Conservation (phyloP, 2,329 filamentous ascomycete genomes). For the Colletotrichum gloeosporioides region DNA sequence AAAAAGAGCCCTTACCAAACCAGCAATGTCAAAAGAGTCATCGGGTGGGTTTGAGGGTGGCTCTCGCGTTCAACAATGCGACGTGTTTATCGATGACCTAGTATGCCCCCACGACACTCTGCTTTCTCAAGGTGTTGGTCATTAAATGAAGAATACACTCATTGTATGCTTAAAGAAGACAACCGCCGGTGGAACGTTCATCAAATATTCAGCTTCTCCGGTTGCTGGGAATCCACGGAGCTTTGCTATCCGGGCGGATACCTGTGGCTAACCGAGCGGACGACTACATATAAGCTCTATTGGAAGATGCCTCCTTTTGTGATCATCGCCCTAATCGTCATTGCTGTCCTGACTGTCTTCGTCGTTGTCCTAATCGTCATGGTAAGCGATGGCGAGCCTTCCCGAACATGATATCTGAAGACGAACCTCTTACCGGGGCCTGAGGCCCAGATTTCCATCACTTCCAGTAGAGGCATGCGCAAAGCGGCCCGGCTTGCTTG, state of each 20-base stretch:
- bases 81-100: accelerated
- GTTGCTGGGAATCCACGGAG: too few relatives aligned
- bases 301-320: too few relatives aligned
- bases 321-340: too few relatives aligned
- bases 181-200: too few relatives aligned
- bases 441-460: not conserved
- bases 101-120: not conserved
- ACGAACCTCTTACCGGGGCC: not conserved
- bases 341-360: too few relatives aligned
- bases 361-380: not conserved
- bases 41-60: not conserved
- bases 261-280: too few relatives aligned
- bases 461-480: not conserved
- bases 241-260: too few relatives aligned
- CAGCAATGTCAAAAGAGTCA: not conserved
- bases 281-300: too few relatives aligned
- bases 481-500: not conserved
- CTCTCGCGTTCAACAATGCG: accelerated
- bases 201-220: too few relatives aligned
- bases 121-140: not conserved
- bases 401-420: not conserved
- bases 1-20: not conserved
- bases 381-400: not conserved
- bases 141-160: not conserved
- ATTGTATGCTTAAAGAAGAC: accelerated